Evolutionary conservation across 2,329 filamentous ascomycete genomes (phyloP).

Genomic region (Aquanectria penicillioides): DNA sequence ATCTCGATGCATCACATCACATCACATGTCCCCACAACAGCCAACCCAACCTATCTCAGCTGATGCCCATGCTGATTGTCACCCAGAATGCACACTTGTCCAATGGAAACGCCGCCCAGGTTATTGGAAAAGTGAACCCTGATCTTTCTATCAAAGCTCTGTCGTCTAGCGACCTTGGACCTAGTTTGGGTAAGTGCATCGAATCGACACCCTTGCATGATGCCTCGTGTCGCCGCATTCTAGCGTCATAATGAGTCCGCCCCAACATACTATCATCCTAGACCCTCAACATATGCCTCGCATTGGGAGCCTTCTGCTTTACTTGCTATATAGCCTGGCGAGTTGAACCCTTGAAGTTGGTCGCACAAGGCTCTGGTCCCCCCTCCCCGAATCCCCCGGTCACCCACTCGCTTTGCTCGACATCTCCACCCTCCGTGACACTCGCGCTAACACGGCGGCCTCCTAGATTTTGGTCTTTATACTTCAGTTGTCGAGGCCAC

Average conservation of each 20-base stretch:
- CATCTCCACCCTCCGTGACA: too few relatives aligned
- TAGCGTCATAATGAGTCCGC: constrained; percentile 35
- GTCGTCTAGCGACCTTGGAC: constrained; percentile 75
- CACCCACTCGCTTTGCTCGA: too few relatives aligned
- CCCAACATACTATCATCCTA: too few relatives aligned
- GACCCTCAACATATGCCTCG: too few relatives aligned
- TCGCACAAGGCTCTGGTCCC: too few relatives aligned
- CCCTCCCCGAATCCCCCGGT: too few relatives aligned
- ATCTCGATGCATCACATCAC: too few relatives aligned
- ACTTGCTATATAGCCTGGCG: too few relatives aligned
- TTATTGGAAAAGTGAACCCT: constrained; percentile 82
- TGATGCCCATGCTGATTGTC: constrained; percentile 18
- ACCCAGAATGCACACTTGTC: constrained; percentile 75
- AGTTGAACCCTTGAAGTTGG: too few relatives aligned
- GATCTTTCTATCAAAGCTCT: constrained; percentile 79
- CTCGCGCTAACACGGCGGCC: too few relatives aligned
- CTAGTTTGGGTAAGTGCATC: constrained; percentile 68
- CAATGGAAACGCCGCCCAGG: constrained; percentile 75
- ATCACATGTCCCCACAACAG: not conserved
- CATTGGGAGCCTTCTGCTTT: too few relatives aligned
- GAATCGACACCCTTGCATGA: not conserved
- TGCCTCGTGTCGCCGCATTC: constrained; percentile 9
- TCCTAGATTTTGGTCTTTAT: constrained; percentile 78
- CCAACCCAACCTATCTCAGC: not conserved
- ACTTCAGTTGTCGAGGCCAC: constrained; percentile 87